Evolutionary conservation across 2,329 filamentous ascomycete species (phyloP).

Genomic region (Hypoxylon sp.): DNA sequence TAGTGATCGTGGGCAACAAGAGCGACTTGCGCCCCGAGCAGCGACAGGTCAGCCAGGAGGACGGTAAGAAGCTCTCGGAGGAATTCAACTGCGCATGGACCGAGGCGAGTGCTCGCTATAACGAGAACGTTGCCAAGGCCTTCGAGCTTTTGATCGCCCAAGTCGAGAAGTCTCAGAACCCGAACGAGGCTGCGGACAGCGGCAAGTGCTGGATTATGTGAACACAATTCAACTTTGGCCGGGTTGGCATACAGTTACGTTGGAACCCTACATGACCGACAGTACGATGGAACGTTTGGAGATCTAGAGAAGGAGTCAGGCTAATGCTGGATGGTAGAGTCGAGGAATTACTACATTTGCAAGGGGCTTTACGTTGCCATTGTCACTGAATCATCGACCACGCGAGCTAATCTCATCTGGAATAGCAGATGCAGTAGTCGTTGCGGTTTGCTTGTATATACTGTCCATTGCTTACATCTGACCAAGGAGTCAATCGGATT

Average conservation of each 20-base stretch:
- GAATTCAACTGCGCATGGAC: constrained; percentile 94
- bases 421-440: constrained; percentile 7
- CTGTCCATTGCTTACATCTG: constrained; percentile 15
- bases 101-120: constrained; percentile 92
- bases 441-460: constrained; percentile 38
- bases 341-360: not conserved
- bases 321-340: constrained; percentile 1
- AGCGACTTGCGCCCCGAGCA: constrained; percentile 93
- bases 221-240: constrained; percentile 43
- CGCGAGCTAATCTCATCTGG: constrained; percentile 5
- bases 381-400: constrained; percentile 20
- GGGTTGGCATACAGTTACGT: constrained; percentile 3
- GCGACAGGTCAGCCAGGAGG: constrained; percentile 87
- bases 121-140: constrained; percentile 91
- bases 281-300: constrained; percentile 19
- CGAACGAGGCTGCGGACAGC: constrained; percentile 82
- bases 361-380: constrained; percentile 10
- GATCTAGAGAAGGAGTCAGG: constrained; percentile 10
- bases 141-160: constrained; percentile 96
- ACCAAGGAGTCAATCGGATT: constrained; percentile 36
- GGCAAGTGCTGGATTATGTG: constrained; percentile 91
- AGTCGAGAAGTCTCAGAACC: constrained; percentile 95
- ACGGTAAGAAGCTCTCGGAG: constrained; percentile 86
- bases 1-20: constrained; percentile 98
- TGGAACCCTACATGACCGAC: not conserved